Evolutionary conservation across 78 protist genomes (phyloP).

Genomic region (Dictyostelium citrinum): DNA sequence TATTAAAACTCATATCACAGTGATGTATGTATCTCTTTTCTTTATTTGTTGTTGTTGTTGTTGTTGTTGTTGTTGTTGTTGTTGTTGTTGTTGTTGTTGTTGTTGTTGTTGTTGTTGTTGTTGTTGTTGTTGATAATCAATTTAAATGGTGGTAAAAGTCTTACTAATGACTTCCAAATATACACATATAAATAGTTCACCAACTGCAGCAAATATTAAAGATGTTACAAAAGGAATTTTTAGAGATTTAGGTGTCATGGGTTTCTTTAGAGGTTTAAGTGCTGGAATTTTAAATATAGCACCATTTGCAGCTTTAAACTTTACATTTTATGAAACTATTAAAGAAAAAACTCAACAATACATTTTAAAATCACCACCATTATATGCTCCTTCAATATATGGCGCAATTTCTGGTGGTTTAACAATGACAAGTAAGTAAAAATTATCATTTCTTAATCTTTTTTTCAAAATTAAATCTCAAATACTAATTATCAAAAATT

Average conservation of each 20-base stretch:
- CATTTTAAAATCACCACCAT: conserved; percentile 5
- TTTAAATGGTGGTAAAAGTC: too few species aligned
- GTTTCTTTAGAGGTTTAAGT: conserved; percentile 36
- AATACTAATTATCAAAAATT: too few species aligned
- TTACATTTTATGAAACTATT: conserved; percentile 43
- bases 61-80: background rate
- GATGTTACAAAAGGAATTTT: background rate
- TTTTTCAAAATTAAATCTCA: too few species aligned
- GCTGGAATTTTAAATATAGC: conserved; percentile 62
- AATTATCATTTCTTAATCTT: background rate
- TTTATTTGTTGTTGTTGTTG: background rate
- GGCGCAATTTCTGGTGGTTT: conserved; percentile 63
- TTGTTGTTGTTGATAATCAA: too few species aligned
- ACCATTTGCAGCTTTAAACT: conserved; percentile 64
- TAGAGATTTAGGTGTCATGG: background rate
- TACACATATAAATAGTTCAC: background rate
- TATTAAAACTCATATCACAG: conserved; percentile 20
- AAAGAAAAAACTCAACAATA: background rate
- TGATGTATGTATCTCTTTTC: background rate
- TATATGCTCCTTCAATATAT: conserved; percentile 34
- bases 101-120: too few species aligned
- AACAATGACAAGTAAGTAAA: conserved; percentile 42
- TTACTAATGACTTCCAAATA: too few species aligned
- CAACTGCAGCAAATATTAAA: background rate
- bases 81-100: too few species aligned